Evolutionary conservation across 2,329 filamentous ascomycete genomes (phyloP).

Genomic region (Colletotrichum coccodes): DNA sequence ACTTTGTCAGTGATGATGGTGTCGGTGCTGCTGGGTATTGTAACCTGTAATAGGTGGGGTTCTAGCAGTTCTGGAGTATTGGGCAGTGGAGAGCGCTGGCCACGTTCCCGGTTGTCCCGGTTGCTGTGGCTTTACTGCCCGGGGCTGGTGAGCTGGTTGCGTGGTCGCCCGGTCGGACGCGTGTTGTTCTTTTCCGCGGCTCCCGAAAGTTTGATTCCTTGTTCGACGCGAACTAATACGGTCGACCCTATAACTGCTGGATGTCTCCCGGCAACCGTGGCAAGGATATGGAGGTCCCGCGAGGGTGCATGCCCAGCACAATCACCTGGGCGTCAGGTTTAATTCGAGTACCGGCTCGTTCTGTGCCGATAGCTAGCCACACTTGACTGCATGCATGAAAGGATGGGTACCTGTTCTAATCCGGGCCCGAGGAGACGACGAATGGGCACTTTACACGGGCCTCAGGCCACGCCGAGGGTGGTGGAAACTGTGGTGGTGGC

Average conservation of each 20-base stretch:
- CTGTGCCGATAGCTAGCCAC: conserved; percentile 51
- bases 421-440: conserved; percentile 62
- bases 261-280: conserved; percentile 12
- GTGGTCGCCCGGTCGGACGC: conserved; percentile 37
- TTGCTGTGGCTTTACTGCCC: conserved; percentile 40
- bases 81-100: conserved; percentile 47
- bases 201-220: background rate
- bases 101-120: conserved; percentile 48
- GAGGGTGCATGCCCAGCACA: conserved; percentile 63
- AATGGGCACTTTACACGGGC: conserved; percentile 64
- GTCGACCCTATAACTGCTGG: background rate
- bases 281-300: conserved; percentile 53
- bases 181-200: background rate
- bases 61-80: conserved; percentile 14
- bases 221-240: background rate
- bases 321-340: conserved; percentile 59
- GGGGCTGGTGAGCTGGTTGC: conserved; percentile 37
- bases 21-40: background rate
- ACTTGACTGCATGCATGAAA: conserved; percentile 49
- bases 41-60: background rate
- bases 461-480: conserved; percentile 49
- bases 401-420: conserved; percentile 61
- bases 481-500: conserved; percentile 50
- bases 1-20: background rate
- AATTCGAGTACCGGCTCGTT: conserved; percentile 67